Conservation (phyloP, 495 filamentous ascomycete genomes). For the Neurospora tetraspora region DNA sequence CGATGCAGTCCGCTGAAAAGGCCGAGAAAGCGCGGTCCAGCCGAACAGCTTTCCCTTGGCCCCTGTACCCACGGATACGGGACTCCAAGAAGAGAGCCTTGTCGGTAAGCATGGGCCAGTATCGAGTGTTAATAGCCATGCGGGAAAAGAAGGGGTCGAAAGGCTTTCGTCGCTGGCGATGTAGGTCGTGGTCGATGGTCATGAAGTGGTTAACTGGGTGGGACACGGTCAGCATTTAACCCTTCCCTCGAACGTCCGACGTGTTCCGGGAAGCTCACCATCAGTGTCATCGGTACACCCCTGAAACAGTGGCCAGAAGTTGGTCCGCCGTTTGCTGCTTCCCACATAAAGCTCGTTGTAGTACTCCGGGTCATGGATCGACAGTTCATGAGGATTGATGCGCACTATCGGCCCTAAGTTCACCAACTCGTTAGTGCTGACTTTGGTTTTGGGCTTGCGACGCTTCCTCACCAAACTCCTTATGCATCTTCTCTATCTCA, state of each 20-base stretch:
- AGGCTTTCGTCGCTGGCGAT: constrained; percentile 8
- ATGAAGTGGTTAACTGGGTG: constrained; percentile 2
- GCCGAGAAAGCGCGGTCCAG: constrained; percentile 23
- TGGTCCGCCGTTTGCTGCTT: constrained; percentile 4
- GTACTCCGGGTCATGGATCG: constrained; percentile 33
- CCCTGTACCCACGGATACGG: background rate
- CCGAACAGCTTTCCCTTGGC: constrained; percentile 9
- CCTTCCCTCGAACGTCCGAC: background rate
- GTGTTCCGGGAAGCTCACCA: background rate
- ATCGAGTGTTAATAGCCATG: constrained; percentile 2
- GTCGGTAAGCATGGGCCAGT: constrained; percentile 9
- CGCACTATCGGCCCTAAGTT: constrained; percentile 39
- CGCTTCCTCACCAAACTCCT: background rate
- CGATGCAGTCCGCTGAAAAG: constrained; percentile 2
- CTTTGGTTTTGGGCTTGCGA: background rate
- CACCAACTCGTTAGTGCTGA: background rate
- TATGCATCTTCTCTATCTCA: constrained; percentile 30
- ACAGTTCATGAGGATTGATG: constrained; percentile 41
- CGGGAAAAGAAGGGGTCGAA: constrained; percentile 15
- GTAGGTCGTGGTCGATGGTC: constrained; percentile 12
- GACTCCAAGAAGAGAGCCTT: background rate
- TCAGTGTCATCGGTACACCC: constrained; percentile 1
- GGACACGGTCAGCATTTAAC: background rate
- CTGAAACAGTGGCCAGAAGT: background rate
- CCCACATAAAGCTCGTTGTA: constrained; percentile 26